A percentile compares a stretch with the other conserved stretches of the same genome.
These are phyloP conservation scores for Solanum peruvianum DNA, from an alignment of 257 asterid species.

Conservation along the genomic window DNA sequence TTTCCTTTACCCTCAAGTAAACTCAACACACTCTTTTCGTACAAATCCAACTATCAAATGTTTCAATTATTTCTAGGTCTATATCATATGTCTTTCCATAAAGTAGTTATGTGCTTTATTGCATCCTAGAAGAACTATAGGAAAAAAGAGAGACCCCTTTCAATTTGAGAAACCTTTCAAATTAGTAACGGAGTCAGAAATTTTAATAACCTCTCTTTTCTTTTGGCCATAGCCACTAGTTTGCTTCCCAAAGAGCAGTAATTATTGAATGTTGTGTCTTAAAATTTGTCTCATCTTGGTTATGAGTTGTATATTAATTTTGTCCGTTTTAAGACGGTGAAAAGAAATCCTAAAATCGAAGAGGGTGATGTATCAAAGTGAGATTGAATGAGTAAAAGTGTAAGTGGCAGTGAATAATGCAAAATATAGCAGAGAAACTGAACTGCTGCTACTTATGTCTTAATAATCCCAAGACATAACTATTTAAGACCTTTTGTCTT, in stretches of 20 bases:
- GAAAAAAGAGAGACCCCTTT: background rate
- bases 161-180: background rate
- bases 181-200: background rate
- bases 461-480: background rate
- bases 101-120: background rate
- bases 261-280: background rate
- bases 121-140: background rate
- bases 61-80: background rate
- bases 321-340: background rate
- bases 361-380: background rate
- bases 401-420: constrained; percentile 21
- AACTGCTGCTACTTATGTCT: constrained; percentile 2
- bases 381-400: background rate
- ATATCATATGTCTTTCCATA: background rate
- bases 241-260: background rate
- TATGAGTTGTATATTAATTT: constrained; percentile 1
- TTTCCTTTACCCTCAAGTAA: background rate
- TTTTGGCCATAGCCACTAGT: background rate
- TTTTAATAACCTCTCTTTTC: background rate
- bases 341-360: constrained; percentile 6
- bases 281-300: constrained; percentile 3
- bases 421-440: constrained; percentile 18
- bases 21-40: background rate
- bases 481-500: background rate
- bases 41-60: background rate